Evolutionary conservation across 306 rosid genomes (phyloP), one percentile per base, ranked within the genome.

Genomic region (Cucurbita pepo): DNA sequence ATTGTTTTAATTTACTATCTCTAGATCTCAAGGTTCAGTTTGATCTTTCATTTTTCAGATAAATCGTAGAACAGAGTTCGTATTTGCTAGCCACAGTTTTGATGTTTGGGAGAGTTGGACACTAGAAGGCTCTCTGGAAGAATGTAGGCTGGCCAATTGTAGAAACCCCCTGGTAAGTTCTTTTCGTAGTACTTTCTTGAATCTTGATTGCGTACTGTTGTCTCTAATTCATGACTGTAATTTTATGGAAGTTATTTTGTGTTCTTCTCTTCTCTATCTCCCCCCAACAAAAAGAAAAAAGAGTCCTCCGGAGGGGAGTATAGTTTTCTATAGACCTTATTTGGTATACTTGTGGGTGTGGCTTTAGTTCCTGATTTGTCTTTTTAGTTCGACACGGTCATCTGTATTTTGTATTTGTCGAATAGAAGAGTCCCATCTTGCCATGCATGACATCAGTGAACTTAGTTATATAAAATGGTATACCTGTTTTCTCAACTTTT

Each of bases 71-170:
- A 91, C 78, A 90, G 99, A 94, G 78, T 89, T 89, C 61, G 96
- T 94, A 73, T 94, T 94, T 74, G 97, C 99, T 38, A 94, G 99
- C 86, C 97, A 94, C 84, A 91, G 96, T 81, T 94, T 94, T 86
- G 99, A 91, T 81, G 99, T 94, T 61, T 91, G 99, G 99, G 97
- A 91, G 83, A 86, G 84, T 77, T 94, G 99, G 99, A 82, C 80
- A 60, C 79, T 94, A 67, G 95, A 91, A 83, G 91, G 97, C 76
- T 85, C 96, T 71, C 64, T 86, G 62, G 91, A 86, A 79, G 99
- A 94, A 81, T 94, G 99, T 69, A 89, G 87, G 79, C 86, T 94
- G 82, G 89, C 88, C 73, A 91, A 94, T 84, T 89, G 97, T 74
- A 89, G 96, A 84, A 91, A 94, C 83, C 85, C 88, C 40, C 75